Evolutionary conservation across 257 asterid genomes (phyloP), one percentile per base, ranked within the genome.

Genomic region (Ehretia macrophylla): DNA sequence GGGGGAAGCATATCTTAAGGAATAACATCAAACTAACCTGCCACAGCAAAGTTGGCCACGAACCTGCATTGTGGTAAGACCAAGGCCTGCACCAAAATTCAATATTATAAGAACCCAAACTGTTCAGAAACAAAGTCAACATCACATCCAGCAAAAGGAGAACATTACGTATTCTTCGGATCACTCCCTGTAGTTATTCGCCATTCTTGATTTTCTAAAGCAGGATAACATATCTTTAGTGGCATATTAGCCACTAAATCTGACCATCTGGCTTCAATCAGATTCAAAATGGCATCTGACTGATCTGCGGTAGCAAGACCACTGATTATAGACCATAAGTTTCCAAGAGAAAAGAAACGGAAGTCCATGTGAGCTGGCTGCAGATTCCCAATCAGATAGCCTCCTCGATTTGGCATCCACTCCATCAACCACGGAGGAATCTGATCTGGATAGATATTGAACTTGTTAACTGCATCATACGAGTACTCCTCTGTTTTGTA

Each of bases 331-430:
- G 95, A 77, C 95, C 95, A 87, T 20, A 87, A 55, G 57, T 87
- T 87, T 59, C 95, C 94, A 16, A 87, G 84, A 32, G 96, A 68
- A 67, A 87, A 87, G 79, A 87, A 85, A 44, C 96, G 85, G 53
- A 87, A 87, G 75, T 85, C 94, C 96, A 87, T 85, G 68, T 87
- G 91, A 39, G 96, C 96, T 22, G 94, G 96, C 79, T 87, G 94
- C 68, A 87, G 62, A 69, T 87, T 87, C 57, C 96, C 94, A 8
- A 84, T 84, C 52, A 87, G 84, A 63, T 74, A 87, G 57, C 95
- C 95, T 20, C 94, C 94, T 70, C 59, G 77, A 20, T 65, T 52
- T 40, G 96, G 94, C 85, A 87, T 85, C 94, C 96, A 87, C 1
- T 82, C 94, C 58, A 87, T 88, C 64, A 87, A 80, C 95, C 95